Percentiles rank a stretch among this genome's conserved stretches.
These are phyloP conservation scores for Wickerhamiella australiensis DNA, from an alignment of 805 yeast genomes.

Conservation along the genomic window DNA sequence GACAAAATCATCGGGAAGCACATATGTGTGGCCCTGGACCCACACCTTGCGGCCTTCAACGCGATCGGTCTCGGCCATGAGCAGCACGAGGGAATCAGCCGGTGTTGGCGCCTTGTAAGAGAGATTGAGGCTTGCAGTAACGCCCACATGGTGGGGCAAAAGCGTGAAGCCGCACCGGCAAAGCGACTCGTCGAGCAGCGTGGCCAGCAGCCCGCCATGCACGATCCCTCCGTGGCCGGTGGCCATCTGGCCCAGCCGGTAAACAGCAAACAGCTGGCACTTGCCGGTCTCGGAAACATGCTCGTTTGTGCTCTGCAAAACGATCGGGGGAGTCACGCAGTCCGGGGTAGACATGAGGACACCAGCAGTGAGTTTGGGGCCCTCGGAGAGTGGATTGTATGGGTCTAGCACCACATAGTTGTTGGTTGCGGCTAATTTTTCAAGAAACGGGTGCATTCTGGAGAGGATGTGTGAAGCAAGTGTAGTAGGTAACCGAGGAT, in stretches of 20 bases:
- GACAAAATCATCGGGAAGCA: slow-evolving; percentile 29
- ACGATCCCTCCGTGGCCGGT: slow-evolving; percentile 60
- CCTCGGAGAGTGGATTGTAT: slow-evolving; percentile 12
- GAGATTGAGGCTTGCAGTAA: slow-evolving; percentile 66
- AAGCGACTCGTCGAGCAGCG: slow-evolving; percentile 74
- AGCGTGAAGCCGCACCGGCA: slow-evolving; percentile 76
- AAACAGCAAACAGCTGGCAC: slow-evolving; percentile 45
- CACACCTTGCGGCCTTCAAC: slow-evolving; percentile 70
- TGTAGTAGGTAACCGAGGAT: not conserved
- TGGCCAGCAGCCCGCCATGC: slow-evolving; percentile 79
- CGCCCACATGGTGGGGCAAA: slow-evolving; percentile 73
- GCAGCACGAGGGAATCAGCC: slow-evolving; percentile 51
- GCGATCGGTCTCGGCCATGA: slow-evolving; percentile 55
- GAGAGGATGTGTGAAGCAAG: not conserved
- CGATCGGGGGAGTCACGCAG: slow-evolving; percentile 13
- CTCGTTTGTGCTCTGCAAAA: slow-evolving; percentile 16
- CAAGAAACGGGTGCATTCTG: slow-evolving; percentile 20
- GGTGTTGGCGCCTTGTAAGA: slow-evolving; percentile 47
- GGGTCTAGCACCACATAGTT: slow-evolving; percentile 16
- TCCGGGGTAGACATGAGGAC: slow-evolving; percentile 14
- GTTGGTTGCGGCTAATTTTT: slow-evolving; percentile 16
- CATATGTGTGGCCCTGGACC: slow-evolving; percentile 54
- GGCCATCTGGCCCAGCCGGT: slow-evolving; percentile 56
- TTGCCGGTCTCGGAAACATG: slow-evolving; percentile 15
- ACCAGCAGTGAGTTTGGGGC: slow-evolving; percentile 15